Percentiles rank a stretch among this genome's conserved stretches.
Evolutionary conservation across 2,329 filamentous ascomycete species (phyloP).

Genomic region (Colletotrichum sp.): DNA sequence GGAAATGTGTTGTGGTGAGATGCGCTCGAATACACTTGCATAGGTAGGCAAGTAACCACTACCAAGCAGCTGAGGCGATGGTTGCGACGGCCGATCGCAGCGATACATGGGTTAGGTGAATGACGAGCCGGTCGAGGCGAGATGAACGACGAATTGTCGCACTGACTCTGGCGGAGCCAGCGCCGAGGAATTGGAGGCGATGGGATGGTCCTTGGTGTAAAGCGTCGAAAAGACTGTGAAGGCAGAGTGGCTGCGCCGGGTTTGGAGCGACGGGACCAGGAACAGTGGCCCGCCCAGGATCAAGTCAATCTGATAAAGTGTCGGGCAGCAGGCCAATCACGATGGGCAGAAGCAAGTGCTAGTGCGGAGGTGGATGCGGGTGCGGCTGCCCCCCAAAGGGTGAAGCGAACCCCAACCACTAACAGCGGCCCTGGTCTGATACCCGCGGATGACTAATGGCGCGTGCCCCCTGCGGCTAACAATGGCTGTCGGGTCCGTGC

Average conservation of each 20-base stretch:
- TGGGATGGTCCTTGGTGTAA: not conserved
- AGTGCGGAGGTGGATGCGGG: conserved; percentile 11
- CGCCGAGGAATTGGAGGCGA: not conserved
- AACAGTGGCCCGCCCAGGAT: conserved; percentile 3
- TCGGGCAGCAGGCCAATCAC: not conserved
- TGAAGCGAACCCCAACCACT: not conserved
- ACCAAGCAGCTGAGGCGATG: not conserved
- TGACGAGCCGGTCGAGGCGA: not conserved
- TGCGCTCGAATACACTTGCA: not conserved
- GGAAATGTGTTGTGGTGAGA: not conserved
- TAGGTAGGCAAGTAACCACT: not conserved
- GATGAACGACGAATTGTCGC: not conserved
- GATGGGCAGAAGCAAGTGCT: not conserved
- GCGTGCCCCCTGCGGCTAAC: conserved; percentile 17
- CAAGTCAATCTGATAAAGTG: conserved; percentile 12
- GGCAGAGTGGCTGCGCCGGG: not conserved
- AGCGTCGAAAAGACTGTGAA: not conserved
- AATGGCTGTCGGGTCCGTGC: conserved; percentile 31
- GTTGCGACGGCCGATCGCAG: not conserved
- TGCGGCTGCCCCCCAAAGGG: conserved; percentile 11
- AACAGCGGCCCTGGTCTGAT: not conserved
- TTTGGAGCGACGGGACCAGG: not conserved
- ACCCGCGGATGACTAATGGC: conserved; percentile 21
- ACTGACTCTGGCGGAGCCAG: not conserved
- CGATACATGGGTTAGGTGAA: not conserved